Evolutionary conservation across 352 stramenopile species (phyloP), one percentile per base, ranked within the genome.

Genomic region (Globisporangium spinosum): DNA sequence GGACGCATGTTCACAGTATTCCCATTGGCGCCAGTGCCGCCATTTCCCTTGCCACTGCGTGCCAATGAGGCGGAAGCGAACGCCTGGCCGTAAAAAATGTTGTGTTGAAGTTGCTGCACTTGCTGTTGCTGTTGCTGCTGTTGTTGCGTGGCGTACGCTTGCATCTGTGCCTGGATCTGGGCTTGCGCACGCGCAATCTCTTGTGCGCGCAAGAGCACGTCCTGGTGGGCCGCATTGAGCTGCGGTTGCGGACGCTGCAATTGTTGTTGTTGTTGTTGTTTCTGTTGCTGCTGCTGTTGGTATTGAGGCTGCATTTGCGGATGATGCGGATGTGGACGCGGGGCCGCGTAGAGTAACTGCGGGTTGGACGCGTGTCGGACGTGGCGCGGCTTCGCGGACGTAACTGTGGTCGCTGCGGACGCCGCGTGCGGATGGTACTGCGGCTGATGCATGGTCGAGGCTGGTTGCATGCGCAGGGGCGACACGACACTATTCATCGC

Each of bases 81-180:
- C 17, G 62, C 51, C 51, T 68, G 60, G 43, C 45, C 54, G 51
- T 68, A 62, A 35, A 68, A 47, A 38, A 68, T 53, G 56, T 23
- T 70, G 67, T 29, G 29, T 34, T 68, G 29, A 25, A 62, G 64
- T 20, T 67, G 45, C 38, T 58, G 45, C 15, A 3, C 13, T 20
- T 47, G 64, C 7, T 67, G 43, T 23, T 54, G 45, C 22, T 61
- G 55, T 47, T 58, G 40, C 3, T 56, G 34, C 7, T 32, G 43
- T 4, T 56, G 34, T 5, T 32, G 67, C 20, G 35, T 45, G 1
- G 74, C 40, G 65, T 78, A 85, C 15, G 66, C 67, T 59, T 78
- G 72, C 47, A 77, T 68, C 72, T 80, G 74, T 64, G 72, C 72
- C 63, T 77, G 72, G 58, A 76, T 71, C 56, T 86, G 75, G 22